Evolutionary conservation across 768 basidiomycete genomes (phyloP).

Genomic region (Tephrocybe sp.): DNA sequence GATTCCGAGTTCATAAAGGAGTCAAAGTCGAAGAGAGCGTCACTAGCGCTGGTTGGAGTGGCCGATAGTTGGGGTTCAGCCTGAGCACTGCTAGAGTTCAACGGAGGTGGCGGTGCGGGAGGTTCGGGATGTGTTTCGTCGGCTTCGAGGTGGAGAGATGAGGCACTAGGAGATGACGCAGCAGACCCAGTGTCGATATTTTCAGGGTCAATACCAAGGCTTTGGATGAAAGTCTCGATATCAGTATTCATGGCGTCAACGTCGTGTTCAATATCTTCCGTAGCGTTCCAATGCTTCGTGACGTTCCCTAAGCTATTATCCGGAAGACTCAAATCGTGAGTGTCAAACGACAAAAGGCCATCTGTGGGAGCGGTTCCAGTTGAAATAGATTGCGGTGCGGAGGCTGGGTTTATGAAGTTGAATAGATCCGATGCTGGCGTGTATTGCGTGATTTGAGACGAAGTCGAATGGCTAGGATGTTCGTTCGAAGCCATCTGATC

Average conservation of each 20-base stretch:
- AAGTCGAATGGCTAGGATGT: background rate
- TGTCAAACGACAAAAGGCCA: constrained; percentile 31
- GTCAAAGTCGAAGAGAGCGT: too few relatives aligned
- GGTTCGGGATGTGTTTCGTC: constrained; percentile 7
- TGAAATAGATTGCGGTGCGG: constrained; percentile 2
- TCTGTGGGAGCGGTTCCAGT: constrained; percentile 20
- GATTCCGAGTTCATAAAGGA: constrained; percentile 14
- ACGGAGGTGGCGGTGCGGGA: background rate
- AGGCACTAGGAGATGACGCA: constrained; percentile 6
- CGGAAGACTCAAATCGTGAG: constrained; percentile 6
- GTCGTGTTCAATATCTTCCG: constrained; percentile 68
- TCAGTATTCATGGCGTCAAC: constrained; percentile 69
- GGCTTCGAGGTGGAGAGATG: constrained; percentile 9
- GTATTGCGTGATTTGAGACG: constrained; percentile 32
- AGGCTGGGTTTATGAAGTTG: constrained; percentile 18
- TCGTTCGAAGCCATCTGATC: constrained; percentile 22
- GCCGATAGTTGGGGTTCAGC: too few relatives aligned
- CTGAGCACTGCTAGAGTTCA: too few relatives aligned
- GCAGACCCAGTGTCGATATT: constrained; percentile 2
- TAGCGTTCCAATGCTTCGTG: constrained; percentile 44
- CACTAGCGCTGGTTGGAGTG: too few relatives aligned
- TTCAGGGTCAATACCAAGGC: constrained; percentile 34
- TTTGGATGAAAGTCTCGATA: constrained; percentile 71
- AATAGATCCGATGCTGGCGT: constrained; percentile 27
- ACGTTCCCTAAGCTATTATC: constrained; percentile 3